Base-by-base conservation (phyloP, 768 basidiomycete species). In the Lactarius indigo region DNA sequence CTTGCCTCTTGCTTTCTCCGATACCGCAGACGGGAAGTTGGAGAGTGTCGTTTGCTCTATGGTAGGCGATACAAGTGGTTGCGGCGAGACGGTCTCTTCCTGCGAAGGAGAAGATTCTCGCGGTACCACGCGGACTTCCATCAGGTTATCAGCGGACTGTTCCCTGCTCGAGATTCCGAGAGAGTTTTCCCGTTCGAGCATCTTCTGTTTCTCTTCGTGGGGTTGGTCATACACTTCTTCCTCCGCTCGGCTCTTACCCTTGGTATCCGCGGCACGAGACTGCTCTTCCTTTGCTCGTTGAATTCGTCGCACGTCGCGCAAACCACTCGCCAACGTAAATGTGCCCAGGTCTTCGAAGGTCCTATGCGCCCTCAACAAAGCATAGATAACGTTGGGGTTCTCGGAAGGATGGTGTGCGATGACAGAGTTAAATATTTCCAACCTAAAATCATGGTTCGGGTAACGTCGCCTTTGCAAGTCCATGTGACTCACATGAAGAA, bases 1-100 rank as follows among this genome's bases (percentile, higher is more conserved):
- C 79, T 98, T 99, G 0, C 96, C 96, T 68, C 90, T 81, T 1
- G 86, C 93, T 73, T 96, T 98, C 75, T 95, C 94, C n/a, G 92
- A 92, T 56, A 82, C 73, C 13, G 79, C 68, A 10, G 75, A 13
- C 73, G 75, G 18, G 74, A 65, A 26, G 20, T 64, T 72, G 30
- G 68, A 59, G 47, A 64, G 30, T n/a, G 65, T 67, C 23, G 76
- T 75, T 8, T 69, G 66, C 52, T 78, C 79, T 61, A 77, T 74
- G 28, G 78, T 78, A 9, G 85, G 84, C 7, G 81, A 81, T 72
- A 79, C 76, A 57, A 79, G 73, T 0, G 82, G 78, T 56, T 76
- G 75, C 18, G 79, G 75, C 3, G 79, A 70, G 13, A 64, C 26
- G 7, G 15, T 26, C 6, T 65, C 60, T 35, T 70, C 70, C 56